Conservation (phyloP, 495 filamentous ascomycete species). For the Aspergillus sclerotiicarbonarius region DNA sequence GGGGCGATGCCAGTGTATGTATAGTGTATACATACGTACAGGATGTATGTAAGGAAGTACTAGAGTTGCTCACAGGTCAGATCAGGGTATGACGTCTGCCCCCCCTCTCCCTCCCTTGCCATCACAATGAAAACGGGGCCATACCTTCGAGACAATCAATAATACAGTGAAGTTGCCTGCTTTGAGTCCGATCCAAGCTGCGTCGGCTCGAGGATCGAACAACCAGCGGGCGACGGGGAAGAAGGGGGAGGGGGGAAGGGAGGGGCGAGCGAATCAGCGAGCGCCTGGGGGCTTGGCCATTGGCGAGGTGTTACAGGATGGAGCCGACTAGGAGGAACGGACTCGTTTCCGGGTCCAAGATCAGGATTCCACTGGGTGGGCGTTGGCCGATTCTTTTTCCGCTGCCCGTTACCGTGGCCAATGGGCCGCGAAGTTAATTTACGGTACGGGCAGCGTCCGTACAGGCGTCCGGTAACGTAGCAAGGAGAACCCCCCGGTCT, state of each 20-base stretch:
- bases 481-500: constrained; percentile 19
- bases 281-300: background rate
- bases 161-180: too few species aligned
- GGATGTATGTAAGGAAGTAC: too few species aligned
- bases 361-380: background rate
- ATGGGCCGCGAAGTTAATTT: background rate
- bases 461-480: constrained; percentile 16
- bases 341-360: constrained; percentile 15
- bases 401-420: constrained; percentile 3
- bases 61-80: too few species aligned
- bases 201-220: constrained; percentile 4
- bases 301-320: constrained; percentile 17
- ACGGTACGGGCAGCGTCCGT: constrained; percentile 6
- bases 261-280: constrained; percentile 9
- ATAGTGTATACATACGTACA: too few species aligned
- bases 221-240: background rate
- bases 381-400: background rate
- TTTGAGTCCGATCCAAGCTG: background rate
- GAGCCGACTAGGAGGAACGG: constrained; percentile 12
- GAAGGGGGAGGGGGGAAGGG: background rate
- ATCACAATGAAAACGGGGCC: too few species aligned
- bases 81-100: too few species aligned
- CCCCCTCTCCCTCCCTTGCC: too few species aligned
- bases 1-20: background rate
- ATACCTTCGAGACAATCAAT: too few species aligned